A percentile compares a stretch with the other conserved stretches of the same genome.
Evolutionary conservation across 2,329 filamentous ascomycete species (phyloP).

Genomic region (Fusarium tupiense): DNA sequence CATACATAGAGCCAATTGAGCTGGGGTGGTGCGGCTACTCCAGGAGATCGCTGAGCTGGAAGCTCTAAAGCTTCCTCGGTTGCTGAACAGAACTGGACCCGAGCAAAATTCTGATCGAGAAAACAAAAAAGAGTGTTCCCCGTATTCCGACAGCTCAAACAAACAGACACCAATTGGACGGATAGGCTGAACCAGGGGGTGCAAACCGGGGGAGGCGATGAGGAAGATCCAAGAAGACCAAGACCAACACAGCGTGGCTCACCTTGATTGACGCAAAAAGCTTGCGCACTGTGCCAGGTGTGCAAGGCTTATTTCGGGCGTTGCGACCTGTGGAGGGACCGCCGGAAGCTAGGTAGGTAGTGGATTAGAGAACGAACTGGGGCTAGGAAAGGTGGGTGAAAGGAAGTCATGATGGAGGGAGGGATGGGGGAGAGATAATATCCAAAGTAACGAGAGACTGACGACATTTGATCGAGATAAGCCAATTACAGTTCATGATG

Average conservation of each 20-base stretch:
- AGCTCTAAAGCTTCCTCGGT: background rate
- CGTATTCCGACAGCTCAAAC: conserved; percentile 8
- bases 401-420: conserved; percentile 38
- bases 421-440: conserved; percentile 23
- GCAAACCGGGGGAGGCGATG: conserved; percentile 34
- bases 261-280: conserved; percentile 11
- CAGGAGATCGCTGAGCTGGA: conserved; percentile 11
- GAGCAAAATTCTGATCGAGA: conserved; percentile 2
- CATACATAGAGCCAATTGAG: background rate
- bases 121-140: conserved; percentile 19
- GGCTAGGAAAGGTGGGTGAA: conserved; percentile 35
- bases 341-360: conserved; percentile 21
- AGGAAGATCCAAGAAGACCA: conserved; percentile 35
- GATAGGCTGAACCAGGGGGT: conserved; percentile 28
- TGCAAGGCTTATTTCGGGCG: conserved; percentile 31
- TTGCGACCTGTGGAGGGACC: conserved; percentile 14
- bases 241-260: conserved; percentile 31
- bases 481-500: conserved; percentile 8
- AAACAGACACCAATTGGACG: conserved; percentile 35
- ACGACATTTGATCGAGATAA: conserved; percentile 18
- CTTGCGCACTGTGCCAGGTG: conserved; percentile 18
- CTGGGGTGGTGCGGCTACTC: background rate
- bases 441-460: conserved; percentile 11
- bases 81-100: conserved; percentile 2
- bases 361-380: conserved; percentile 27